Conservation (phyloP, 768 basidiomycete genomes). For the Tulasnella sp. region DNA sequence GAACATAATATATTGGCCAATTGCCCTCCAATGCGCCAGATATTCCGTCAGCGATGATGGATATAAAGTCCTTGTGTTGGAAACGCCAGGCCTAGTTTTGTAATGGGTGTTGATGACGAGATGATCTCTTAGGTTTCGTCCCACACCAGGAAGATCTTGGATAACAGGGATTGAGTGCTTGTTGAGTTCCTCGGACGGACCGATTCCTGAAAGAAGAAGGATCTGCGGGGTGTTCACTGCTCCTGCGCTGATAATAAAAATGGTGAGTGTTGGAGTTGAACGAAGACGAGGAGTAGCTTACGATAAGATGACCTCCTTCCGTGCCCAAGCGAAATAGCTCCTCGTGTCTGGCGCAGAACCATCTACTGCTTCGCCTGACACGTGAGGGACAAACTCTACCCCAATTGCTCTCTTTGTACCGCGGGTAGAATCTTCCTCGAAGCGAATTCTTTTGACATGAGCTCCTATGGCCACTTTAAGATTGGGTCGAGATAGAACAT, state of each 20-base stretch:
- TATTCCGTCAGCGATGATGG: neutral
- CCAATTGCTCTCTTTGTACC: slow-evolving; percentile 14
- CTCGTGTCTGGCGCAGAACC: too few relatives aligned
- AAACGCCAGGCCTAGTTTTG: neutral
- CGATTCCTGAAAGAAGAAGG: slow-evolving; percentile 42
- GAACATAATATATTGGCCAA: neutral
- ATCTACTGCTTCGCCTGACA: neutral
- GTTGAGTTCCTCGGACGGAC: slow-evolving; percentile 45
- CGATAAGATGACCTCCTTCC: slow-evolving; percentile 18
- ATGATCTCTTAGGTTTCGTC: slow-evolving; percentile 61
- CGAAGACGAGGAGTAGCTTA: neutral
- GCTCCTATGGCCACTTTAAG: slow-evolving; percentile 15
- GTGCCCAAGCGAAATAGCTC: slow-evolving; percentile 13
- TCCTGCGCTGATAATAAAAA: slow-evolving; percentile 23
- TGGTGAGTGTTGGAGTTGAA: neutral
- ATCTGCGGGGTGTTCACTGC: slow-evolving; percentile 30
- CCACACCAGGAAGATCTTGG: slow-evolving; percentile 59
- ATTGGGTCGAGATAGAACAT: slow-evolving; percentile 17
- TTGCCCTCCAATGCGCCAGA: neutral
- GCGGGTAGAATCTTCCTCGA: slow-evolving; percentile 1
- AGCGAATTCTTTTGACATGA: slow-evolving; percentile 17
- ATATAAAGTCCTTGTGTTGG: neutral
- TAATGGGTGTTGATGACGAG: slow-evolving; percentile 25
- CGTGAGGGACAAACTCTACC: slow-evolving; percentile 18
- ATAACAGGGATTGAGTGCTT: slow-evolving; percentile 42